A percentile compares a stretch with the other conserved stretches of the same genome.
Conservation (phyloP, 2,329 filamentous ascomycete species). For the Botrytis aclada region DNA sequence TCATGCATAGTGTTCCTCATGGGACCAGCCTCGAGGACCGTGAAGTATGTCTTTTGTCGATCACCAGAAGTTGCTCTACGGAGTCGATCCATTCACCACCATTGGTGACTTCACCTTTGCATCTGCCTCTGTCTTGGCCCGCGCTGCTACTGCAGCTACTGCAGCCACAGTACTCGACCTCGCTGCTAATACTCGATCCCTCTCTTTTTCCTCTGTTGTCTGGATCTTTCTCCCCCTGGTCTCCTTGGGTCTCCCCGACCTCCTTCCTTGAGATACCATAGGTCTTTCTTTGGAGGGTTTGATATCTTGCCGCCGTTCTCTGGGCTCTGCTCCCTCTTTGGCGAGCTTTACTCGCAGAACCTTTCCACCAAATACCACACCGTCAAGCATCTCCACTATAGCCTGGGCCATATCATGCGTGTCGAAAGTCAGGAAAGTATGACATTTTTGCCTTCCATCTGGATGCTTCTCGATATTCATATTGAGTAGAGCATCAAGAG, state of each 20-base stretch:
- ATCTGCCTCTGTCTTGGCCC: neutral
- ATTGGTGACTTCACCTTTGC: neutral
- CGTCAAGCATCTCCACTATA: slow-evolving; percentile 8
- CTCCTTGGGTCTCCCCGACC: neutral
- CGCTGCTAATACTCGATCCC: neutral
- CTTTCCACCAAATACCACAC: neutral
- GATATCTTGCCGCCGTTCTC: neutral
- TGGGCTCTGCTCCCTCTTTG: slow-evolving; percentile 16
- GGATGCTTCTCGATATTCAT: slow-evolving; percentile 23
- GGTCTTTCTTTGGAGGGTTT: neutral
- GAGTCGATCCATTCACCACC: slow-evolving; percentile 17
- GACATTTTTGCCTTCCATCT: slow-evolving; percentile 21
- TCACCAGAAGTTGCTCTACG: neutral
- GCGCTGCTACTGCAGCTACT: neutral
- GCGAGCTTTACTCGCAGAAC: slow-evolving; percentile 13
- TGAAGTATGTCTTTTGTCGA: neutral
- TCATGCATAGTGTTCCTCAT: neutral
- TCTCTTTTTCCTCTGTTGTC: neutral
- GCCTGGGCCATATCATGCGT: slow-evolving; percentile 21
- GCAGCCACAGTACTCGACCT: neutral
- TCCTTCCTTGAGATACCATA: neutral
- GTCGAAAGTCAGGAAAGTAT: slow-evolving; percentile 28
- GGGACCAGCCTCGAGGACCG: neutral
- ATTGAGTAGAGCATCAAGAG: slow-evolving; percentile 12
- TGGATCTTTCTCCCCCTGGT: too few relatives aligned